A percentile compares a stretch with the other conserved stretches of the same genome.
Evolutionary conservation across 2,329 filamentous ascomycete species (phyloP).

Genomic region (Escovopsis weberi): DNA sequence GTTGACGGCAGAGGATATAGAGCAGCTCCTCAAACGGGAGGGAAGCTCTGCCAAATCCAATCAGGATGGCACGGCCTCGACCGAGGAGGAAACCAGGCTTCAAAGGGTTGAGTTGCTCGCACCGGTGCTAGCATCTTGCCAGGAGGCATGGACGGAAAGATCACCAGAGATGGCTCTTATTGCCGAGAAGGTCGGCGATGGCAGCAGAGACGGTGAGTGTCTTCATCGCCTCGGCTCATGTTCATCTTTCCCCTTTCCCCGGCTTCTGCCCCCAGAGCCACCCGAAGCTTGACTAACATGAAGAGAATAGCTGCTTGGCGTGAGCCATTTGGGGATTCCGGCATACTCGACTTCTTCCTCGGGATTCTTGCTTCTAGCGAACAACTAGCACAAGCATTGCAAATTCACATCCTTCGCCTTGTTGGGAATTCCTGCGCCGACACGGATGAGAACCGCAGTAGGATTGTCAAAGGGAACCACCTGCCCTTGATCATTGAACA

Average conservation of each 20-base stretch:
- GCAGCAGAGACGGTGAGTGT: slow-evolving; percentile 39
- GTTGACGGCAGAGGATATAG: slow-evolving; percentile 24
- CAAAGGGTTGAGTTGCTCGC: slow-evolving; percentile 19
- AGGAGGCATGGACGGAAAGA: slow-evolving; percentile 25
- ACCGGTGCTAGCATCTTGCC: slow-evolving; percentile 23
- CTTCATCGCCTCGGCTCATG: neutral
- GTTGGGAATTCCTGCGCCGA: slow-evolving; percentile 51
- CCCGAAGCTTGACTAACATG: neutral
- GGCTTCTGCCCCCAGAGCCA: too few species aligned
- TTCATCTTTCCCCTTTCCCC: too few species aligned
- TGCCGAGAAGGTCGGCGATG: slow-evolving; percentile 39
- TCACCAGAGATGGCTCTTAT: slow-evolving; percentile 29
- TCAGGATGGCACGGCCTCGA: slow-evolving; percentile 13
- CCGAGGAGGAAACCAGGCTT: slow-evolving; percentile 10
- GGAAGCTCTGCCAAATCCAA: slow-evolving; percentile 14
- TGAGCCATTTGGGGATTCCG: slow-evolving; percentile 40
- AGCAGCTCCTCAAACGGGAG: slow-evolving; percentile 20
- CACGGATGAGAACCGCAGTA: slow-evolving; percentile 45
- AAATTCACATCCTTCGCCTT: slow-evolving; percentile 40
- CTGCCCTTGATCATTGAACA: slow-evolving; percentile 33
- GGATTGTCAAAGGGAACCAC: slow-evolving; percentile 34
- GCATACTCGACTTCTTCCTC: slow-evolving; percentile 42
- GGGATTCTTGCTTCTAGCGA: slow-evolving; percentile 25
- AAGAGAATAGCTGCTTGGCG: slow-evolving; percentile 36
- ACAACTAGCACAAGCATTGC: slow-evolving; percentile 26